Percentiles rank a stretch among this genome's conserved stretches.
Conservation (phyloP, 2,329 filamentous ascomycete genomes). For the Fusarium sterilihyphosum region DNA sequence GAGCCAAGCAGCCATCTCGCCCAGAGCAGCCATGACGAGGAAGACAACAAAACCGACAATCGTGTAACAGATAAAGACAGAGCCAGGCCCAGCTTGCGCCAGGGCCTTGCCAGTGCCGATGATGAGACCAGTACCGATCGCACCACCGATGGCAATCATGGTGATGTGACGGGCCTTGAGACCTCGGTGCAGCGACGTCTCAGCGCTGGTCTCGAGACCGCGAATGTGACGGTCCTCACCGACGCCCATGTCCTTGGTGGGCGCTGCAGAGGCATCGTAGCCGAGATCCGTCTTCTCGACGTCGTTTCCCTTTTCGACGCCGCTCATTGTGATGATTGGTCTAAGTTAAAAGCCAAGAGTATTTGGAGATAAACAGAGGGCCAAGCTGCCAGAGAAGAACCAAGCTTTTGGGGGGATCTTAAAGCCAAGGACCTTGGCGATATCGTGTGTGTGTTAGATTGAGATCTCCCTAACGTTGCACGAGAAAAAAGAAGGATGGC, state of each 20-base stretch:
- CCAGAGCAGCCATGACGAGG: constrained; percentile 82
- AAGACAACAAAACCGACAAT: constrained; percentile 78
- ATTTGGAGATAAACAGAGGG: neutral
- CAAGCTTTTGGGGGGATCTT: constrained; percentile 14
- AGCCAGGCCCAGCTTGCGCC: constrained; percentile 66
- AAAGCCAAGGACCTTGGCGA: constrained; percentile 18
- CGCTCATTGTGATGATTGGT: constrained; percentile 8
- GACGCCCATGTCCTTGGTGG: constrained; percentile 17
- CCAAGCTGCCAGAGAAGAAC: constrained; percentile 9
- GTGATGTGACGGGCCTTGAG: constrained; percentile 65
- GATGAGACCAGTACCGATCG: constrained; percentile 78
- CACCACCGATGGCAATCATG: constrained; percentile 77
- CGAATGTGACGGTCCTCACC: constrained; percentile 52
- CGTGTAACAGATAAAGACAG: constrained; percentile 77
- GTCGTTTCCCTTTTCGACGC: constrained; percentile 29
- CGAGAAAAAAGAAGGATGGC: neutral
- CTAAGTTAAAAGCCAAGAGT: neutral
- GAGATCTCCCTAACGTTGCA: constrained; percentile 12
- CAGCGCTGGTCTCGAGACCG: constrained; percentile 60
- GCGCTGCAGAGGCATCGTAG: constrained; percentile 28
- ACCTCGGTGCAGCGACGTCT: constrained; percentile 61
- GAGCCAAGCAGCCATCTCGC: constrained; percentile 87
- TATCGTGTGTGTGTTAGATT: neutral
- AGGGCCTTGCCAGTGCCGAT: constrained; percentile 71
- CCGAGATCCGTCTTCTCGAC: constrained; percentile 41